Percentiles rank a stretch among this genome's conserved stretches.
phyloP scores from a whole-genome alignment of 2,329 filamentous ascomycete genomes.

The Trichophyton simii region DNA sequence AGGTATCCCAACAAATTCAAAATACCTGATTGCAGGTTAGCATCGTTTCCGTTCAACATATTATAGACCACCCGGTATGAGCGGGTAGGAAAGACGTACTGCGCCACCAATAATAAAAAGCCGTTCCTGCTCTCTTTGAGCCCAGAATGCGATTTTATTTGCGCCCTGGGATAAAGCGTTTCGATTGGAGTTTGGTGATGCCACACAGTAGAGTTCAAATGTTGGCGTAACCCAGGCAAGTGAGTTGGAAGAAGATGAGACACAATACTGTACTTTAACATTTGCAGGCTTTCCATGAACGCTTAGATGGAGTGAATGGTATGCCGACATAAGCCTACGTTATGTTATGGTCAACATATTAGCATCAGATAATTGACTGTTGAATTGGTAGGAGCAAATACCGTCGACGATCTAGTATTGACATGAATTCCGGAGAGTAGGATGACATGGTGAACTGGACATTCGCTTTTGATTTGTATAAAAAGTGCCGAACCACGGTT shows the following conservation, averaged over 20 bases:
- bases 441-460: conserved; percentile 93
- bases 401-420: conserved; percentile 50
- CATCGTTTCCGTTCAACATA: not conserved
- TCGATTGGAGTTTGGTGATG: conserved; percentile 53
- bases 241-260: conserved; percentile 61
- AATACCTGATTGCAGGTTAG: not conserved
- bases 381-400: conserved; percentile 20
- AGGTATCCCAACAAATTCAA: not conserved
- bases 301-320: conserved; percentile 69
- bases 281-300: conserved; percentile 77
- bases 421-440: conserved; percentile 55
- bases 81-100: conserved; percentile 36
- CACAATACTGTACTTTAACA: conserved; percentile 73
- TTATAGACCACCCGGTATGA: not conserved
- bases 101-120: conserved; percentile 97
- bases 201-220: conserved; percentile 94
- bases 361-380: no score
- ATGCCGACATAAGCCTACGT: conserved; percentile 60
- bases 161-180: conserved; percentile 68
- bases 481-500: conserved; percentile 72
- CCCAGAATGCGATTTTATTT: conserved; percentile 84
- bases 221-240: conserved; percentile 82
- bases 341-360: not conserved
- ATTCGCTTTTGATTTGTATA: conserved; percentile 89
- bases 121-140: conserved; percentile 79